Evolutionary conservation across 345 rosid species (phyloP).

Genomic region (Leavenworthia alabamica): DNA sequence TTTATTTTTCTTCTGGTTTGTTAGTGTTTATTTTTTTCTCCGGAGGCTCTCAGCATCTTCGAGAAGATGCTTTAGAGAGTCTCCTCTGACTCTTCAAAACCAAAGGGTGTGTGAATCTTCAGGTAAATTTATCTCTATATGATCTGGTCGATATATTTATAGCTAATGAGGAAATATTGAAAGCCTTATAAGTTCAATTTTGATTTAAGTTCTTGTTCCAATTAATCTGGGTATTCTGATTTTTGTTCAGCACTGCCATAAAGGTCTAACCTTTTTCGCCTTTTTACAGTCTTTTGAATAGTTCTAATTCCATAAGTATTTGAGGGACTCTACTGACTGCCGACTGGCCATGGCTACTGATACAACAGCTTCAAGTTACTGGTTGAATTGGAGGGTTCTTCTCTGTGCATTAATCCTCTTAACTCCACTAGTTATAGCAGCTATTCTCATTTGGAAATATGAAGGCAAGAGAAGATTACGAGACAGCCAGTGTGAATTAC

Average conservation of each 20-base stretch:
- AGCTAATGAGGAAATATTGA: background rate
- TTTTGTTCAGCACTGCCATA: background rate
- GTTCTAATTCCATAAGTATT: background rate
- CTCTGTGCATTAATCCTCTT: conserved; percentile 60
- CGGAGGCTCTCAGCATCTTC: conserved; percentile 11
- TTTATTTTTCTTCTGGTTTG: background rate
- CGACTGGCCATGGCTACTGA: conserved; percentile 48
- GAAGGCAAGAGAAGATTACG: conserved; percentile 41
- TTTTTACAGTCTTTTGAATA: background rate
- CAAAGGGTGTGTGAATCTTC: background rate
- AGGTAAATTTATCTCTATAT: background rate
- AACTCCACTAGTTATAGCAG: conserved; percentile 32
- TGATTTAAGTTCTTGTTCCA: background rate
- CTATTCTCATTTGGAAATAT: conserved; percentile 51
- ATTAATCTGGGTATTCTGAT: background rate
- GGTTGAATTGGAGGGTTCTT: conserved; percentile 92
- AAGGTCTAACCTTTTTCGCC: conserved; percentile 14
- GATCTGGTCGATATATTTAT: background rate
- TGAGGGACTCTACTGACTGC: background rate
- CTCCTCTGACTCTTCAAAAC: background rate
- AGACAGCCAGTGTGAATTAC: conserved; percentile 25
- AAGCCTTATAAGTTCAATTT: background rate
- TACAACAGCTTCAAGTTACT: conserved; percentile 60
- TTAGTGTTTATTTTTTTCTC: background rate
- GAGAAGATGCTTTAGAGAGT: conserved; percentile 14